Base-by-base conservation (phyloP, 306 rosid genomes). In the Acacia confusa region DNA sequence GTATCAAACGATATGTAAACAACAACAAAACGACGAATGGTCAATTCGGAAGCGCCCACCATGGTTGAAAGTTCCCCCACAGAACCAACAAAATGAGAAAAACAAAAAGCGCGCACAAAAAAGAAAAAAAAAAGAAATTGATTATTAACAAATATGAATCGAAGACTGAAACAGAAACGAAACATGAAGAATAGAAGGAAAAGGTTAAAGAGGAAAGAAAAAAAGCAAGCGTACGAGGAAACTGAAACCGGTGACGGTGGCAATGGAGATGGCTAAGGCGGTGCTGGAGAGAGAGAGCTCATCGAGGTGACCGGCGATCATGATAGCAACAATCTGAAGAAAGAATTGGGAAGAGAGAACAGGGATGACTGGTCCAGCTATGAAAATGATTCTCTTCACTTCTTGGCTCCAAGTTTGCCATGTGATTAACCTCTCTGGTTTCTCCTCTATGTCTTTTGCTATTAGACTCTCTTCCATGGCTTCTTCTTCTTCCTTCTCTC, bases 301-400 rank as follows among this genome's bases (percentile, higher is more conserved):
- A 19, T 84, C 75, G 1, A 89, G 82, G 41, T 92, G 94, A 64
- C 94, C 97, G 16, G 83, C 85, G 74, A 90, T 86, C 91, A 90
- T 88, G 9, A 45, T 79, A 1, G 97, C 79, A 40, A 88, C 80
- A 20, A 83, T 79, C 70, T 87, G 89, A 71, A 90, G 79, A 75
- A 90, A 9, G 65, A 55, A 88, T 24, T 90, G 94, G 0, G 97
- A 85, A 0, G 77, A 75, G 19, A 61, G 22, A 7, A 85, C 91
- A 6, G 85, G 85, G 76, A 90, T 84, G 87, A 90, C 66, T 0
- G 94, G 97, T 5, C 88, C 91, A 48, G 91, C 89, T 74, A 88
- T 47, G 2, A 8, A 6, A 15, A 83, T 63, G 24, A 86, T 66
- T 77, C 83, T 88, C 78, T 91, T 89, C 53, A 85, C 76, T 78